Conservation (phyloP, 768 basidiomycete genomes). For the Serendipita sp. region DNA sequence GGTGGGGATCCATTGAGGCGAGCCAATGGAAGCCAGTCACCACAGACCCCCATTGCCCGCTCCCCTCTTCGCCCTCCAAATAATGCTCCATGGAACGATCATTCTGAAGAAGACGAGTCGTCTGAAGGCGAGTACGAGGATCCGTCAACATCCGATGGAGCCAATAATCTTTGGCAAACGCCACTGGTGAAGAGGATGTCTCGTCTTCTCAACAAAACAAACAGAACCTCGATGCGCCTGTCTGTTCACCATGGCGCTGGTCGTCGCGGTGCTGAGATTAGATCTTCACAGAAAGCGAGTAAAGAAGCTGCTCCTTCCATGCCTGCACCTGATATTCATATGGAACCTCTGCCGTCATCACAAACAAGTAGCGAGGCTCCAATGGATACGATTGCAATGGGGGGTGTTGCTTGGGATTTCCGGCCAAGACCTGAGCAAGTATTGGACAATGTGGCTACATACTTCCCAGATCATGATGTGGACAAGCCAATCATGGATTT, state of each 20-base stretch:
- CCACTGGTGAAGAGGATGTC: constrained; percentile 30
- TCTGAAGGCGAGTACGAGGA: constrained; percentile 33
- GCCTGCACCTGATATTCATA: not conserved
- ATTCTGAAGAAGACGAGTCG: constrained; percentile 25
- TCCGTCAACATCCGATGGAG: constrained; percentile 16
- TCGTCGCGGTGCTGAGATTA: constrained; percentile 23
- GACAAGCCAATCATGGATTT: constrained; percentile 92
- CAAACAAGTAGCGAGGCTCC: constrained; percentile 12
- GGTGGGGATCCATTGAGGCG: not conserved
- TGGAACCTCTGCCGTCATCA: not conserved
- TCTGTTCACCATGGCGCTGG: constrained; percentile 30
- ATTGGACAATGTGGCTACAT: constrained; percentile 81
- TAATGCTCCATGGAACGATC: not conserved
- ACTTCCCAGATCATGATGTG: constrained; percentile 91
- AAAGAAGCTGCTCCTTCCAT: constrained; percentile 13
- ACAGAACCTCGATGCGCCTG: constrained; percentile 20
- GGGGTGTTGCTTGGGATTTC: constrained; percentile 69
- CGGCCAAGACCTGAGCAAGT: constrained; percentile 87
- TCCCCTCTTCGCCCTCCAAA: not conserved
- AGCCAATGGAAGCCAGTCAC: not conserved
- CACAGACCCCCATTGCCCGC: not conserved
- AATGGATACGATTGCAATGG: constrained; percentile 42
- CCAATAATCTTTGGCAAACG: constrained; percentile 15
- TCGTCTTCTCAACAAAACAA: constrained; percentile 16
- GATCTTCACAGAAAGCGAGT: constrained; percentile 6